phyloP scores from a whole-genome alignment of 768 basidiomycete genomes.

The Tephrocybe sp. region DNA sequence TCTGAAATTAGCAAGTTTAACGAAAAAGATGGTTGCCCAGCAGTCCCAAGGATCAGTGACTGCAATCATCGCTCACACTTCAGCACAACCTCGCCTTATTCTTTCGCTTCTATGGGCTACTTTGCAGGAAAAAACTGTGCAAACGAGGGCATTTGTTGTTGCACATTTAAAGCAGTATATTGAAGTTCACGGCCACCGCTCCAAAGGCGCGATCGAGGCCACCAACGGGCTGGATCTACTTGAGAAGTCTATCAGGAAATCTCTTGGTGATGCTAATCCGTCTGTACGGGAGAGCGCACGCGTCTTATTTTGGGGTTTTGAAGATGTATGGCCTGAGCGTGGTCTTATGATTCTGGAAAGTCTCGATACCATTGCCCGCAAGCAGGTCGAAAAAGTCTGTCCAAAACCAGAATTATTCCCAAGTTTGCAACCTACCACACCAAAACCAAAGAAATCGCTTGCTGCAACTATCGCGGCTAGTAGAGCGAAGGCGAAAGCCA shows the following conservation, averaged over 20 bases:
- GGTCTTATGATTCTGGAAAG: constrained; percentile 60
- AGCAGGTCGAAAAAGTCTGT: constrained; percentile 84
- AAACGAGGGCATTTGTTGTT: constrained; percentile 64
- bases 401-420: constrained; percentile 52
- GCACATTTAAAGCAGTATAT: constrained; percentile 75
- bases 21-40: constrained; percentile 89
- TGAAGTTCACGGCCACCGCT: constrained; percentile 64
- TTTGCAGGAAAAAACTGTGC: constrained; percentile 78
- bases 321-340: constrained; percentile 70
- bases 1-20: constrained; percentile 83
- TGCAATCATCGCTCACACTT: constrained; percentile 65
- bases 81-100: constrained; percentile 66
- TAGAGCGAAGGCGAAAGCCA: constrained; percentile 82
- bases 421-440: constrained; percentile 42
- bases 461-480: constrained; percentile 89
- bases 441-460: constrained; percentile 72
- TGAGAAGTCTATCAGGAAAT: constrained; percentile 71
- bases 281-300: constrained; percentile 74
- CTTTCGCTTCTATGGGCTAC: constrained; percentile 66
- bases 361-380: constrained; percentile 67
- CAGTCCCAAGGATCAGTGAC: constrained; percentile 76
- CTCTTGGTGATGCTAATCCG: constrained; percentile 76
- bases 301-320: constrained; percentile 75
- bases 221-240: constrained; percentile 66
- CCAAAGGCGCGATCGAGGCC: constrained; percentile 65